Conservation (phyloP, 208 protist genomes). For the Trypanosoma boissoni region DNA sequence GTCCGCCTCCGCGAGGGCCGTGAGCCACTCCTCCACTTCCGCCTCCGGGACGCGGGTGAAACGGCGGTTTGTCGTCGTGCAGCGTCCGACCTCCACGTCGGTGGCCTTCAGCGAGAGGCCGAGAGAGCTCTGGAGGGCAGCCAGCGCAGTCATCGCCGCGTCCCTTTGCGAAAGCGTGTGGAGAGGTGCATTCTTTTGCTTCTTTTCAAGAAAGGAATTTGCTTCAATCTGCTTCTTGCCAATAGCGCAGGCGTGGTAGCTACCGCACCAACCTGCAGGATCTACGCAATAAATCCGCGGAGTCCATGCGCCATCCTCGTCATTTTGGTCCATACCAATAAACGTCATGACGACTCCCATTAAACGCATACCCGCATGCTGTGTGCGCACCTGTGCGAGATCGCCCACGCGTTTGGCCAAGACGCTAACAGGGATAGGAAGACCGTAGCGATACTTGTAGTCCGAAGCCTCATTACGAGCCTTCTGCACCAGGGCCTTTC, state of each 20-base stretch:
- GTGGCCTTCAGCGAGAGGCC: slow-evolving; percentile 66
- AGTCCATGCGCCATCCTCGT: slow-evolving; percentile 61
- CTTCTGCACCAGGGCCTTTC: slow-evolving; percentile 88
- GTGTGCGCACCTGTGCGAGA: slow-evolving; percentile 97
- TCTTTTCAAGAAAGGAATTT: slow-evolving; percentile 96
- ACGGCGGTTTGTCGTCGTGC: slow-evolving; percentile 27
- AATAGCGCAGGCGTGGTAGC: slow-evolving; percentile 87
- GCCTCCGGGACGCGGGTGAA: slow-evolving; percentile 65
- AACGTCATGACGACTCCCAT: slow-evolving; percentile 93
- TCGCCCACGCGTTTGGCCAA: slow-evolving; percentile 97
- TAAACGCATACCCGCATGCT: slow-evolving; percentile 95
- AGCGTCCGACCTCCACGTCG: slow-evolving; percentile 84
- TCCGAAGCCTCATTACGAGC: slow-evolving; percentile 94
- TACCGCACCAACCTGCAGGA: slow-evolving; percentile 92
- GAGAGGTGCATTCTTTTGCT: slow-evolving; percentile 87
- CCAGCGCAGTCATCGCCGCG: slow-evolving; percentile 79
- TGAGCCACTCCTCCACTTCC: slow-evolving; percentile 87
- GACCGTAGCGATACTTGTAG: slow-evolving; percentile 95
- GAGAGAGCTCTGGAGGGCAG: slow-evolving; percentile 74
- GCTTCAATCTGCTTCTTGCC: slow-evolving; percentile 96
- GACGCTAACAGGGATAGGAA: slow-evolving; percentile 94
- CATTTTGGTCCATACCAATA: slow-evolving; percentile 93
- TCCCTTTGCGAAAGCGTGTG: slow-evolving; percentile 73
- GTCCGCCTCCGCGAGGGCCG: slow-evolving; percentile 82
- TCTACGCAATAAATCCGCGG: slow-evolving; percentile 95